Evolutionary conservation across 129 eudicot genomes (phyloP), one percentile per base, ranked within the genome.

Genomic region (Lactuca saligna): DNA sequence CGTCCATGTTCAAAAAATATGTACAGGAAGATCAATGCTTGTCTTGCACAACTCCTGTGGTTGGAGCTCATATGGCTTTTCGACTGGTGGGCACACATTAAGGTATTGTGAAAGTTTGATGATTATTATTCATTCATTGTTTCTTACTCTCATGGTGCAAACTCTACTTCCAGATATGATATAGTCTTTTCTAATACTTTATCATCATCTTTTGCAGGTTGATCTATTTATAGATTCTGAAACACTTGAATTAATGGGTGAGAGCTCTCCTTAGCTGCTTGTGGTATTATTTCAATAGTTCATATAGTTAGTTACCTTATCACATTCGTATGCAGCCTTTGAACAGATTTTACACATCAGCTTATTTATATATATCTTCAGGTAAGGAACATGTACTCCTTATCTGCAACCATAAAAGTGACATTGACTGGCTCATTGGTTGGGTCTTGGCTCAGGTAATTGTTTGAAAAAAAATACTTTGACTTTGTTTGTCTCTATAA

Each of bases 401-500:
- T 72, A 64, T 91, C 44, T 77, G 83, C 65, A 91, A 91, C 80
- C 97, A 91, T 79, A 87, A 65, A 79, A 85, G 97, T 46, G 95
- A 91, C 79, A 86, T 91, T 62, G 97, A 91, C 61, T 91, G 97
- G 97, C 96, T 91, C 69, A 82, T 91, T 66, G 97, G 97, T 75
- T 91, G 97, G 97, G 82, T 91, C 70, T 76, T 88, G 75, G 97
- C 93, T 72, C 93, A 91, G 90, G 97, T 89, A 64, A 53, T 49
- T 39, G 58, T 20, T 54, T 37, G 3, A 11, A n/a, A 10, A n/a
- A 10, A 46, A 8, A 8, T 44, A 44, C 50, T 44, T 44, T 44
- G 3, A 10, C 44, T 9, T 8, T 62, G 34, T 9, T 8, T 62
- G 34, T 46, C 13, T 67, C 6, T 61, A 9, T 77, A 14, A 29